Evolutionary conservation across 164 flowering plant species (phyloP), one percentile per base, ranked within the genome.

Genomic region (Platanus orientalis): DNA sequence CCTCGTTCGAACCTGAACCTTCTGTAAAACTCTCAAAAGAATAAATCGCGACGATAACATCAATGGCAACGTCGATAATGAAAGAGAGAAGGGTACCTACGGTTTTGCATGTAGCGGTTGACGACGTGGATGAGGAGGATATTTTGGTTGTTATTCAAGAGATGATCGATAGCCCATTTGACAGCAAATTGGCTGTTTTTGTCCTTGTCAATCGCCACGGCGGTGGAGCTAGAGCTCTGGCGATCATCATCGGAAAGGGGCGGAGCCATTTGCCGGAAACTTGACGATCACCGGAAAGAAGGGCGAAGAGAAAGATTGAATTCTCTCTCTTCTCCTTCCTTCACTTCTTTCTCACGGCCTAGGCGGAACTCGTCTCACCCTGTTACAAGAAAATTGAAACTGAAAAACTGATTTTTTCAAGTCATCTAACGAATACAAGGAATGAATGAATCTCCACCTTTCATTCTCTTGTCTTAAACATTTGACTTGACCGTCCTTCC

Each of bases 181-280:
- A 83, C 80, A 6, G 92, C 92, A 28, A 63, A 65, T 1, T 64
- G 78, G 69, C 87, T 81, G 60, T 79, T 81, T 77, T 84, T 86
- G 75, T 81, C 86, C 52, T 71, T 81, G 52, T 84, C 86, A 28
- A 83, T 64, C 19, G 85, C 92, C 9, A 84, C 86, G 19, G 71
- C 80, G 3, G 75, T 76, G 54, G 74, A 12, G 57, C 62, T 63
- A 4, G 14, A 4, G 58, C 40, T 1, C 27, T 29, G 12, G 42
- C 25, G 40, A 49, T 27, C 49, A n/a, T 56, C 64, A 13, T 59
- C 66, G 1, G 50, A 26, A 1, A 19, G 21, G 50, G 27, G 69
- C 1, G 64, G 66, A 42, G 70, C 51, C 68, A 73, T 62, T 13
- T 9, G n/a, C n/a, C n/a, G n/a, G n/a, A n/a, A n/a, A n/a, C n/a